These are phyloP conservation scores for Exophiala sideris DNA, from an alignment of 2,329 filamentous ascomycete genomes.

Conservation along the genomic window DNA sequence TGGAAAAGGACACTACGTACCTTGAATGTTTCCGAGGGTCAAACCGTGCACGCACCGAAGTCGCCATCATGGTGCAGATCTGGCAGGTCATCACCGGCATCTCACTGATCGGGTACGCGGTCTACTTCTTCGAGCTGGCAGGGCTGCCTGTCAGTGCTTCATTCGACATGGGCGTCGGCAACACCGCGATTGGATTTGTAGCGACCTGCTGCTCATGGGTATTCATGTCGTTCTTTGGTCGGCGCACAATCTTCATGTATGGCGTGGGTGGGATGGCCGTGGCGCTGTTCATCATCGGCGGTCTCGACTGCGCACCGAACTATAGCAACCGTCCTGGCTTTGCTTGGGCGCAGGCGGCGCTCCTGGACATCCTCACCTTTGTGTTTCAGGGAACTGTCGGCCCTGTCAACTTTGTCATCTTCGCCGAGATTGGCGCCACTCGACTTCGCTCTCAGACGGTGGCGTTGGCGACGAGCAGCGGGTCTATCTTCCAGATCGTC, in stretches of 20 bases:
- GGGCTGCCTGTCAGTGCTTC: conserved; percentile 35
- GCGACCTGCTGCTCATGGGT: conserved; percentile 52
- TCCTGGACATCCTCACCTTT: conserved; percentile 52
- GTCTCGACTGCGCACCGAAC: conserved; percentile 32
- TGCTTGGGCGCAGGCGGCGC: conserved; percentile 28
- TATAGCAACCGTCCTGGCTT: conserved; percentile 28
- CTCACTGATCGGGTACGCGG: conserved; percentile 55
- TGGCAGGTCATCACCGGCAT: conserved; percentile 50
- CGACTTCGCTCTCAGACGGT: conserved; percentile 53
- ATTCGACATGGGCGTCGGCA: conserved; percentile 49
- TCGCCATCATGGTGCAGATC: conserved; percentile 62
- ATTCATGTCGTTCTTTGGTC: conserved; percentile 58
- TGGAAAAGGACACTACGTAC: conserved; percentile 50
- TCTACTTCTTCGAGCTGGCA: conserved; percentile 51
- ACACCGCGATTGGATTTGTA: conserved; percentile 42
- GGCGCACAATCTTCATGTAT: conserved; percentile 30
- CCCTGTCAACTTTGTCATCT: conserved; percentile 50
- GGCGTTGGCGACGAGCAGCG: conserved; percentile 50
- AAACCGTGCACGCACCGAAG: conserved; percentile 76
- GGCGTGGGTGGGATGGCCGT: conserved; percentile 56
- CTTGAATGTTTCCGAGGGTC: conserved; percentile 78
- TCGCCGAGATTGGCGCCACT: conserved; percentile 52
- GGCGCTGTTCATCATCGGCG: conserved; percentile 33
- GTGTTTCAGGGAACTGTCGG: conserved; percentile 55
- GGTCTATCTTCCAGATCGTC: conserved; percentile 50